Percentiles rank a stretch among this genome's conserved stretches.
phyloP scores from a whole-genome alignment of 2,329 filamentous ascomycete species.

The Lachnellula hyalina region DNA sequence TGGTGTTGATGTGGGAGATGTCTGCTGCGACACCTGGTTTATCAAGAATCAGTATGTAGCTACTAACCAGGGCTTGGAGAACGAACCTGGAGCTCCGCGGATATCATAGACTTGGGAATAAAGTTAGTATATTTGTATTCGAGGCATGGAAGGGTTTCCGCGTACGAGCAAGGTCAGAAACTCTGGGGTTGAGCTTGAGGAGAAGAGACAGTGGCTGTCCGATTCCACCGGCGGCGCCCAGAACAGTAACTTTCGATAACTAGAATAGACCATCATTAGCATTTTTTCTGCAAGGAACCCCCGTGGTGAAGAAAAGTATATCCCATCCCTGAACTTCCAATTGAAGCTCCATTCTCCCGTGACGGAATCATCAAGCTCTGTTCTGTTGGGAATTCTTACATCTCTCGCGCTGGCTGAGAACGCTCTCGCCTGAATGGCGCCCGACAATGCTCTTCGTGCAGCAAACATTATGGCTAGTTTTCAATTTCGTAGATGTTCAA shows the following conservation, averaged over 20 bases:
- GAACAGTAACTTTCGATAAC: conserved; percentile 96
- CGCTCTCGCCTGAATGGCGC: conserved; percentile 65
- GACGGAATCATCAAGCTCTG: too few species aligned
- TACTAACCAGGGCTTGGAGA: conserved; percentile 10
- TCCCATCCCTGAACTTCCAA: neutral
- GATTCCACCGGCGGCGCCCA: conserved; percentile 96
- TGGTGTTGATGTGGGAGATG: conserved; percentile 98
- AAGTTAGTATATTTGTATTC: neutral
- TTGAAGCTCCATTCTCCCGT: neutral
- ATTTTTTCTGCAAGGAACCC: conserved; percentile 9
- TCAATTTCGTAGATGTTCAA: neutral
- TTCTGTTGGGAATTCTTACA: conserved; percentile 45
- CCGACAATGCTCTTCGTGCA: conserved; percentile 51
- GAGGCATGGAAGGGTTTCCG: neutral
- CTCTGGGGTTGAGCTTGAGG: conserved; percentile 96
- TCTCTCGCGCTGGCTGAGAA: conserved; percentile 76
- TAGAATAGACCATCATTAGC: conserved; percentile 37
- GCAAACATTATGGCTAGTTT: conserved; percentile 62
- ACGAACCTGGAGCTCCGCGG: conserved; percentile 82
- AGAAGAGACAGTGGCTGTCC: conserved; percentile 96
- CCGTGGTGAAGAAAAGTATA: neutral
- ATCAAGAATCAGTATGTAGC: conserved; percentile 18
- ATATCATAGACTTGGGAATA: conserved; percentile 72
- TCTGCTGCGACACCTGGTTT: conserved; percentile 88
- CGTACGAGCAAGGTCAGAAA: conserved; percentile 34